Percentiles rank a stretch among this genome's conserved stretches.
Conservation (phyloP, 169 alveolate genomes). For the Plasmodium blacklocki region DNA sequence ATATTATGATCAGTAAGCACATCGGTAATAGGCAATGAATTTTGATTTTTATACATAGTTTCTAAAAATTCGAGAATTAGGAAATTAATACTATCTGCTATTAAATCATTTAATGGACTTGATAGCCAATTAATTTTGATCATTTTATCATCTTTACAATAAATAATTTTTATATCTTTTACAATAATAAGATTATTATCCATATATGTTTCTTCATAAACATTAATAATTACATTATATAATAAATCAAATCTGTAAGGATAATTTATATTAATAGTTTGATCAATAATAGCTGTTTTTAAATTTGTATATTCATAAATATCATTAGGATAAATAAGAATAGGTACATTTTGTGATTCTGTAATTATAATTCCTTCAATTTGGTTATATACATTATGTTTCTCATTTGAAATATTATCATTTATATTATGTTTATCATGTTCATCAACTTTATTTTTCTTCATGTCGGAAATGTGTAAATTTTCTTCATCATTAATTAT, state of each 20-base stretch:
- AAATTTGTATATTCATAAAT: conserved; percentile 77
- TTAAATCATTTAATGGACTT: conserved; percentile 84
- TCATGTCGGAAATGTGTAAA: not conserved
- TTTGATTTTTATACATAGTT: conserved; percentile 19
- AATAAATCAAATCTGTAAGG: conserved; percentile 76
- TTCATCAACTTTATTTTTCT: conserved; percentile 6
- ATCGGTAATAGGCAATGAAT: conserved; percentile 5
- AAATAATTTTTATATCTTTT: conserved; percentile 36
- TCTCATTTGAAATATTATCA: not conserved
- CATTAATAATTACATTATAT: conserved; percentile 67
- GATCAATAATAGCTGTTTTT: conserved; percentile 78
- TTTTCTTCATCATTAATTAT: not conserved
- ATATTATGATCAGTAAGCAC: conserved; percentile 17
- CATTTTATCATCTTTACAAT: conserved; percentile 31
- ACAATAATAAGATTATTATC: conserved; percentile 68
- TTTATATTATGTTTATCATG: not conserved
- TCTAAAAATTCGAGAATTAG: conserved; percentile 78
- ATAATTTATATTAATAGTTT: conserved; percentile 78
- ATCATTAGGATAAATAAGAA: conserved; percentile 79
- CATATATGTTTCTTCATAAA: conserved; percentile 77
- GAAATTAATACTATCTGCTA: conserved; percentile 86
- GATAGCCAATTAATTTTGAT: conserved; percentile 74
- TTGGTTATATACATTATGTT: conserved; percentile 23
- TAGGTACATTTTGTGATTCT: conserved; percentile 52
- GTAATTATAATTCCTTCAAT: conserved; percentile 77